Percentiles rank a stretch among this genome's conserved stretches.
phyloP scores from a whole-genome alignment of 2,329 filamentous ascomycete species.

The Tolypocladium guangdongense region DNA sequence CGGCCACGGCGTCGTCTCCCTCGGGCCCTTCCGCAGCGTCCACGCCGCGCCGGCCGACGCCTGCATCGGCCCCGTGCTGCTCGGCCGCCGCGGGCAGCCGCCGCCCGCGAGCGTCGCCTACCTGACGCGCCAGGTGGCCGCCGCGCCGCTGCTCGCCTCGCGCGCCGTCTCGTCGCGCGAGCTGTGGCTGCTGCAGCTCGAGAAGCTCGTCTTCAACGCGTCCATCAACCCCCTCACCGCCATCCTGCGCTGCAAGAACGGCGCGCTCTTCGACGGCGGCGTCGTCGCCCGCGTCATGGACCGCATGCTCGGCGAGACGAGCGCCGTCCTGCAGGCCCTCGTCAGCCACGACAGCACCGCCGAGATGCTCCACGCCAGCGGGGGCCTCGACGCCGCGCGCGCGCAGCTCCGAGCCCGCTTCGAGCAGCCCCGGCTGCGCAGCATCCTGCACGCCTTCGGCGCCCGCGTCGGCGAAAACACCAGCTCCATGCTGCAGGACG shows the following conservation, averaged over 20 bases:
- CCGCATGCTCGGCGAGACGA: conserved; percentile 62
- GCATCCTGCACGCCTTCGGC: conserved; percentile 36
- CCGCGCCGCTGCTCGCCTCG: conserved; percentile 31
- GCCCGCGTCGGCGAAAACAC: conserved; percentile 40
- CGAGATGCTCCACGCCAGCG: conserved; percentile 22
- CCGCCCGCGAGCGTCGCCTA: conserved; percentile 16
- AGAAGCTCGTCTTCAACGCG: conserved; percentile 74
- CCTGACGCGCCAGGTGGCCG: conserved; percentile 29
- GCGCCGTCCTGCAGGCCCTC: conserved; percentile 57
- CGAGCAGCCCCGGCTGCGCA: conserved; percentile 27
- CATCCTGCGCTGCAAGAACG: conserved; percentile 66
- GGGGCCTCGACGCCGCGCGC: neutral
- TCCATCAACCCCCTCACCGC: conserved; percentile 80
- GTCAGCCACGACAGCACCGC: conserved; percentile 44
- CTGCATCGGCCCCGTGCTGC: conserved; percentile 34
- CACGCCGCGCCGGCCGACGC: conserved; percentile 40
- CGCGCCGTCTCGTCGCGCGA: conserved; percentile 27
- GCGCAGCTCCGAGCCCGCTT: conserved; percentile 21
- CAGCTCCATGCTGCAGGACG: conserved; percentile 54
- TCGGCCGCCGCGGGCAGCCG: conserved; percentile 8
- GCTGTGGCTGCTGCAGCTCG: conserved; percentile 57
- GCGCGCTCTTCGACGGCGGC: conserved; percentile 54
- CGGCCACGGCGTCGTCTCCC: conserved; percentile 44
- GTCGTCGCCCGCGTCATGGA: conserved; percentile 51
- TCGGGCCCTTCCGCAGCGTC: conserved; percentile 37